phyloP scores from a whole-genome alignment of 192 early-diverging fungal genomes.

The Coemansia sp. region DNA sequence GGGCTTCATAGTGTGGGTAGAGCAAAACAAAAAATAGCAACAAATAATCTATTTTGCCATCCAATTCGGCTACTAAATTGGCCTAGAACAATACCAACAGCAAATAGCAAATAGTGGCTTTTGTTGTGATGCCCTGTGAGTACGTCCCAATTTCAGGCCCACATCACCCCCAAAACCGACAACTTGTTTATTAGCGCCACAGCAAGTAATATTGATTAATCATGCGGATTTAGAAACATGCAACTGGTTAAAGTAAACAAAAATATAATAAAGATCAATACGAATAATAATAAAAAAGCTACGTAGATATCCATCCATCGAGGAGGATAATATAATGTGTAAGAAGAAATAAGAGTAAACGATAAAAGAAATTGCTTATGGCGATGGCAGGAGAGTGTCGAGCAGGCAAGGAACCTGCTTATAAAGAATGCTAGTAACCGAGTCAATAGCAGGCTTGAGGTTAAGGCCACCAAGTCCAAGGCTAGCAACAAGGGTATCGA shows the following conservation, averaged over 20 bases:
- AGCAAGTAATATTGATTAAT: neutral
- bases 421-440: conserved; percentile 49
- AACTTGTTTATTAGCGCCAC: neutral
- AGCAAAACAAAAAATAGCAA: conserved; percentile 5
- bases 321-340: neutral
- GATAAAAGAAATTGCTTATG: conserved; percentile 14
- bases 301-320: neutral
- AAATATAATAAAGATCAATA: neutral
- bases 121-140: neutral
- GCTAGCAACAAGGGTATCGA: conserved; percentile 44
- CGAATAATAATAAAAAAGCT: neutral
- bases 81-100: neutral
- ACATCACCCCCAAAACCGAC: neutral
- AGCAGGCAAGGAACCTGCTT: conserved; percentile 58
- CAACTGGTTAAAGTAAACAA: neutral
- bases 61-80: conserved; percentile 7
- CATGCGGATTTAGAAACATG: neutral
- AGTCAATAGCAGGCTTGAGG: conserved; percentile 54
- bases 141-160: neutral
- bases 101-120: neutral
- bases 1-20: neutral
- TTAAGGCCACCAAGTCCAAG: conserved; percentile 55
- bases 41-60: conserved; percentile 3
- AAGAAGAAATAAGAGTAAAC: neutral
- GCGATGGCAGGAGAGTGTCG: conserved; percentile 55